Base-by-base conservation (phyloP, 495 filamentous ascomycete species). In the Tuber magnatum region DNA sequence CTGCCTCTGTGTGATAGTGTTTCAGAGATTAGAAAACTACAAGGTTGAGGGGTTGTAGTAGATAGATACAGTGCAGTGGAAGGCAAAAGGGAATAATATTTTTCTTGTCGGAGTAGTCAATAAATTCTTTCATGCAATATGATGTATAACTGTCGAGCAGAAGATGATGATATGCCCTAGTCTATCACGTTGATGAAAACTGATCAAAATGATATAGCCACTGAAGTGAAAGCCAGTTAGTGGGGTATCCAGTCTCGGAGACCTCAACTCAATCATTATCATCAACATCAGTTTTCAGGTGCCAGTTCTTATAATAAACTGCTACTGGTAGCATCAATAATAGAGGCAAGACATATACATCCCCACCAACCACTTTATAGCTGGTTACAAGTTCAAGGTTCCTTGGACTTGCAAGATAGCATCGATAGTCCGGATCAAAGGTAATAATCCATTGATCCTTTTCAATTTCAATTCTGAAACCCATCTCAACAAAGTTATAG, bases 211-310 rank as follows among this genome's bases (percentile, higher is more conserved):
- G 70, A 68, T 76, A 35, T 24, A 68, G 24, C 48, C 28, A 77
- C 44, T 28, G 14, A 40, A 61, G 40, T 8, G 40, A 43, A 41
- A 48, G 68, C 43, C 69, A 41, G 76, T 78, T 61, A 75, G 73
- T 75, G 42, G 73, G 73, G 44, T 73, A 78, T 70, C 76, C 76
- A 71, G 76, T 75, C 42, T 70, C 73, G 41, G 32, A 77, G 46
- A 71, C n/a, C n/a, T n/a, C n/a, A n/a, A n/a, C n/a, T n/a, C n/a
- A n/a, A n/a, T n/a, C n/a, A n/a, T n/a, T n/a, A n/a, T n/a, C n/a
- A n/a, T n/a, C n/a, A 41, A 41, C 3, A 41, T 41, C 40, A 3
- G 40, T 41, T 41, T 41, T 41, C 40, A 8, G 3, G 40, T 41
- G 8, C 40, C 40, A 41, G 40, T 41, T 8, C 3, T 41, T 8